These are phyloP conservation scores for Silene coronaria DNA, from an alignment of 179 eudicot species.

Conservation along the genomic window DNA sequence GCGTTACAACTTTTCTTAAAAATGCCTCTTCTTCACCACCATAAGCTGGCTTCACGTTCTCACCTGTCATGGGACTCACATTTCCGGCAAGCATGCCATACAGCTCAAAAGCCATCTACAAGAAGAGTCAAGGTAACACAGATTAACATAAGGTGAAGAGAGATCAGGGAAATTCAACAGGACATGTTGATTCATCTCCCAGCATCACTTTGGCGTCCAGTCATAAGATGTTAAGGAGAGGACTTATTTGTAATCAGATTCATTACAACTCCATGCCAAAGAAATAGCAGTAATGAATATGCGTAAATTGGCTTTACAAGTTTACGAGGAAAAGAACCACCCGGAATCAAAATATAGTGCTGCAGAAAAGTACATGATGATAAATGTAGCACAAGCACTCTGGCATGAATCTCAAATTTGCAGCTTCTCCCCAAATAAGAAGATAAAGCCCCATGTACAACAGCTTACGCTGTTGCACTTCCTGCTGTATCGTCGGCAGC, in stretches of 20 bases:
- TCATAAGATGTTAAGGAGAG: background rate
- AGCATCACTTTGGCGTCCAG: background rate
- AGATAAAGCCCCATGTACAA: slow-evolving; percentile 97
- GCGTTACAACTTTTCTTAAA: slow-evolving; percentile 70
- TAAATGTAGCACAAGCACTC: slow-evolving; percentile 98
- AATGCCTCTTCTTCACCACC: slow-evolving; percentile 94
- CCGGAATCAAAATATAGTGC: background rate
- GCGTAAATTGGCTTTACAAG: background rate
- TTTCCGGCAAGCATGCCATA: slow-evolving; percentile 97
- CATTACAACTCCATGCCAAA: background rate
- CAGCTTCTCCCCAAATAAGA: slow-evolving; percentile 99
- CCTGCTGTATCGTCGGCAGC: slow-evolving; percentile 98
- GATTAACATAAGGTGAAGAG: background rate
- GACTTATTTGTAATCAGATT: background rate
- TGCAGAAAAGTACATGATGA: slow-evolving; percentile 67
- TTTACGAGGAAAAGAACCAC: background rate
- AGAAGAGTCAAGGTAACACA: no score
- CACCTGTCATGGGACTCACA: slow-evolving; percentile 95
- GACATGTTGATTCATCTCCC: background rate
- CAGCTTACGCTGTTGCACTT: slow-evolving; percentile 93
- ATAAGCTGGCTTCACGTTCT: slow-evolving; percentile 90
- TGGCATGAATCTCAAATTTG: slow-evolving; percentile 98
- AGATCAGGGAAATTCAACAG: background rate
- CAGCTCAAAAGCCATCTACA: slow-evolving; percentile 92
- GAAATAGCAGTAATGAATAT: background rate